Percentiles rank a stretch among this genome's conserved stretches.
Evolutionary conservation across 1,139 yeast species (phyloP).

Genomic region (Saccharomyces pastorianus): DNA sequence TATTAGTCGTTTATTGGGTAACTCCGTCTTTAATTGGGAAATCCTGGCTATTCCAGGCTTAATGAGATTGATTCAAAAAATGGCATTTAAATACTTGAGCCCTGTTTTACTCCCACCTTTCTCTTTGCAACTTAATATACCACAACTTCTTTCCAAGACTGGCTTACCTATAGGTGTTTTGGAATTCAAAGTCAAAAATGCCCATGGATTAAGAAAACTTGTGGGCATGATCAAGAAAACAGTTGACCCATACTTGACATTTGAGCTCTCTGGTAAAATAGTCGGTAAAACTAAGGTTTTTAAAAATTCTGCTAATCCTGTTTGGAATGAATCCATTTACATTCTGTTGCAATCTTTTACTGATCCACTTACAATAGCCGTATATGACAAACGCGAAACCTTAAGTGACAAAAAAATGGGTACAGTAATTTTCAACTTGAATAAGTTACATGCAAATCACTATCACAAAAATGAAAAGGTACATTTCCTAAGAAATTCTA

Average conservation of each 20-base stretch:
- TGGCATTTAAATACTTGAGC: conserved; percentile 79
- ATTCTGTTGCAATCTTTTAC: conserved; percentile 67
- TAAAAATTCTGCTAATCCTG: conserved; percentile 58
- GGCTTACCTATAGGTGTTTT: conserved; percentile 83
- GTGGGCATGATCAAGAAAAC: conserved; percentile 62
- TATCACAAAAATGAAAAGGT: conserved; percentile 46
- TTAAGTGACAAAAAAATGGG: conserved; percentile 81
- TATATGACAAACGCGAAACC: conserved; percentile 66
- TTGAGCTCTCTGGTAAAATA: conserved; percentile 51
- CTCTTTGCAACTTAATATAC: conserved; percentile 84
- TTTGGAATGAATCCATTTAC: conserved; percentile 73
- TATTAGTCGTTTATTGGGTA: conserved; percentile 62
- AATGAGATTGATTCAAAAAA: conserved; percentile 67
- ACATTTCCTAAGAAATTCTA: conserved; percentile 67
- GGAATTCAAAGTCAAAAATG: conserved; percentile 58
- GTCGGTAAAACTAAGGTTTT: conserved; percentile 62
- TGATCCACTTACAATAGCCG: conserved; percentile 66
- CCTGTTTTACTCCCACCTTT: conserved; percentile 83
- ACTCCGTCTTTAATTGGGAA: conserved; percentile 79
- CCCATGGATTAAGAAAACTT: conserved; percentile 60
- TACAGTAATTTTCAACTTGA: conserved; percentile 66
- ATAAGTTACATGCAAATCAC: conserved; percentile 49
- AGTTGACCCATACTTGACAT: conserved; percentile 80
- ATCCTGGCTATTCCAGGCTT: conserved; percentile 80
- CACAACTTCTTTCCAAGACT: conserved; percentile 82